These are phyloP conservation scores for Ustilago lituana DNA, from an alignment of 1,284 basidiomycete genomes.

Conservation along the genomic window DNA sequence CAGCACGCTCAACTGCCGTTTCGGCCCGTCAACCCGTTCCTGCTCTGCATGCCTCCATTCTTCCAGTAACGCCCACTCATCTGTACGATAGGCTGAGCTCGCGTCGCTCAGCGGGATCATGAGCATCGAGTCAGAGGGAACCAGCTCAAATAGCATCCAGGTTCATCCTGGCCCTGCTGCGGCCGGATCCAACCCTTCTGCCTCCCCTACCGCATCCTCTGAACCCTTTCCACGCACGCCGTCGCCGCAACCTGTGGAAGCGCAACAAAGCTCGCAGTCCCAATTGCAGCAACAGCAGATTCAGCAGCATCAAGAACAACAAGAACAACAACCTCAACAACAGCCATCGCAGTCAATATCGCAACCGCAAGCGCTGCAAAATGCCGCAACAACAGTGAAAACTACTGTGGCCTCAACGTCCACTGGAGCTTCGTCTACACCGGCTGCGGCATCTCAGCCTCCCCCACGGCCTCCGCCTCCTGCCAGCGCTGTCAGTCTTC, in stretches of 20 bases:
- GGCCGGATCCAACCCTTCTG: conserved; percentile 34
- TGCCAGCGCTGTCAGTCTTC: conserved; percentile 39
- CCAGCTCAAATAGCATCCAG: conserved; percentile 48
- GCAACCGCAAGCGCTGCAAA: background rate
- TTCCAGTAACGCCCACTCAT: conserved; percentile 8
- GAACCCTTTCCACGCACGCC: conserved; percentile 11
- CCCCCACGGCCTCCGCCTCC: conserved; percentile 20
- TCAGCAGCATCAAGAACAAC: conserved; percentile 14
- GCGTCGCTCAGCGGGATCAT: conserved; percentile 43
- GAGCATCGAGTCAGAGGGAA: conserved; percentile 39
- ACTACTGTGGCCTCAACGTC: background rate
- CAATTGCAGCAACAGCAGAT: conserved; percentile 21
- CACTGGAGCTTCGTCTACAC: background rate
- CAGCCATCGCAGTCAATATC: conserved; percentile 1
- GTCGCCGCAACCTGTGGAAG: conserved; percentile 14
- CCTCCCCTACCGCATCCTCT: conserved; percentile 3
- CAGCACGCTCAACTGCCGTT: too few species aligned
- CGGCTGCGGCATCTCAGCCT: background rate
- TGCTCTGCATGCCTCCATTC: conserved; percentile 24
- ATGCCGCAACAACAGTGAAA: conserved; percentile 5
- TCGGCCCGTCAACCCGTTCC: background rate
- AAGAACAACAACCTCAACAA: background rate
- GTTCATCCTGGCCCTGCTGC: conserved; percentile 47
- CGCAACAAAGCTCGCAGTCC: background rate
- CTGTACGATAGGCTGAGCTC: conserved; percentile 29